A percentile compares a stretch with the other conserved stretches of the same genome.
Evolutionary conservation across 148 eudicot species (phyloP).

Genomic region (Amaranthus hypochondriacus): DNA sequence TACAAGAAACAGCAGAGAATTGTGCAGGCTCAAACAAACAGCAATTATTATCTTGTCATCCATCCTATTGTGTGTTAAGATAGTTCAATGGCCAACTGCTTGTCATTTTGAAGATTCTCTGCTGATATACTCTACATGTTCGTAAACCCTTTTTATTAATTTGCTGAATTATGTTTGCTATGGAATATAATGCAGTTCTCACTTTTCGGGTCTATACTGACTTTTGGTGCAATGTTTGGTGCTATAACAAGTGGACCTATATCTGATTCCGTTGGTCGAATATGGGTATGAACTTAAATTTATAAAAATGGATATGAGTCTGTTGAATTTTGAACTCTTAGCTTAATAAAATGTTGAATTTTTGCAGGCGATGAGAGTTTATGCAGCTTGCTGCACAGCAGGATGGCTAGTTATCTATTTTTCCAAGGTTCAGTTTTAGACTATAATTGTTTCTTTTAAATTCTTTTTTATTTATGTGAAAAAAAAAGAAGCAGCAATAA

Average conservation of each 20-base stretch:
- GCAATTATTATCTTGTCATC: too few relatives aligned
- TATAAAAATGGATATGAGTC: not conserved
- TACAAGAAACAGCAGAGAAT: not conserved
- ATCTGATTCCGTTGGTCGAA: constrained; percentile 82
- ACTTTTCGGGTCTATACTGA: constrained; percentile 76
- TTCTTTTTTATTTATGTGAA: too few relatives aligned
- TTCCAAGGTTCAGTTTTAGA: constrained; percentile 49
- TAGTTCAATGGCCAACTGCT: too few relatives aligned
- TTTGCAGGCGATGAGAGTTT: constrained; percentile 73
- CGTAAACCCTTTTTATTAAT: not conserved
- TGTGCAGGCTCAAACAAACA: too few relatives aligned
- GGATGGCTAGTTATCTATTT: constrained; percentile 93
- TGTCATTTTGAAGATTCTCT: not conserved
- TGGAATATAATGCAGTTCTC: constrained; percentile 52
- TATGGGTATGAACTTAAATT: constrained; percentile 53
- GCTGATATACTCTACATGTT: not conserved
- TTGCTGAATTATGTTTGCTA: too few relatives aligned
- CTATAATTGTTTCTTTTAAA: too few relatives aligned
- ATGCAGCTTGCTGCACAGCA: constrained; percentile 51
- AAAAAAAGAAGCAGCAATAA: too few relatives aligned
- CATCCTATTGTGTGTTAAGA: too few relatives aligned
- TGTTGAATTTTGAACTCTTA: not conserved
- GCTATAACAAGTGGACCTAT: constrained; percentile 84
- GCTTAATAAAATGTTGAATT: not conserved
- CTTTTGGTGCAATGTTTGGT: constrained; percentile 92